These are phyloP conservation scores for Eimeria falciformis DNA, from an alignment of 169 alveolate species.

Conservation along the genomic window DNA sequence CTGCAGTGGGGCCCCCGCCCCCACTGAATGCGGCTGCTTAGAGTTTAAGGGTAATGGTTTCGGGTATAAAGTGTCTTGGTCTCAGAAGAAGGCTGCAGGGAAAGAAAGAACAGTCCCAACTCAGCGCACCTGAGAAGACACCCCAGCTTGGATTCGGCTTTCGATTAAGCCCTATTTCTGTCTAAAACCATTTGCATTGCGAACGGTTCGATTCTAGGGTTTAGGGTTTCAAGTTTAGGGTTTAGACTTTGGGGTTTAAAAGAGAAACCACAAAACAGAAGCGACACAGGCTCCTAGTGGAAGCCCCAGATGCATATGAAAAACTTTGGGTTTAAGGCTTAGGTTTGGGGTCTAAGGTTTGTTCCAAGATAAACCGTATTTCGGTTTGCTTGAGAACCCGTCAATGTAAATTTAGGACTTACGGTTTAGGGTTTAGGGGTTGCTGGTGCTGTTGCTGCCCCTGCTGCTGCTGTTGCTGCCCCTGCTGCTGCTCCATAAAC, in stretches of 20 bases:
- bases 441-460: slow-evolving; percentile 1
- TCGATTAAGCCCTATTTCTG: too few relatives aligned
- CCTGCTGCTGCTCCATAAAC: neutral
- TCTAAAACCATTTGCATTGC: too few relatives aligned
- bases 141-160: too few relatives aligned
- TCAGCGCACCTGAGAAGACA: too few relatives aligned
- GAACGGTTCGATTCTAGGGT: neutral
- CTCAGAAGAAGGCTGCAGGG: neutral
- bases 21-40: neutral
- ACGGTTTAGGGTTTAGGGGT: slow-evolving; percentile 6
- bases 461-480: neutral
- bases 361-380: too few relatives aligned
- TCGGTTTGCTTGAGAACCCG: too few relatives aligned
- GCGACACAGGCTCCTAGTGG: too few relatives aligned
- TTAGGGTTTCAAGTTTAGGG: neutral
- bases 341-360: neutral
- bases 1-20: too few relatives aligned
- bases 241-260: neutral
- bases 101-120: too few relatives aligned
- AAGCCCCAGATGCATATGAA: neutral
- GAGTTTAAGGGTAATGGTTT: neutral
- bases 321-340: neutral
- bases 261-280: too few relatives aligned
- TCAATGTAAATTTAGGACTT: neutral
- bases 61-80: neutral